Evolutionary conservation across 495 filamentous ascomycete genomes (phyloP), one percentile per base, ranked within the genome.

Genomic region (Neurospora sp.): DNA sequence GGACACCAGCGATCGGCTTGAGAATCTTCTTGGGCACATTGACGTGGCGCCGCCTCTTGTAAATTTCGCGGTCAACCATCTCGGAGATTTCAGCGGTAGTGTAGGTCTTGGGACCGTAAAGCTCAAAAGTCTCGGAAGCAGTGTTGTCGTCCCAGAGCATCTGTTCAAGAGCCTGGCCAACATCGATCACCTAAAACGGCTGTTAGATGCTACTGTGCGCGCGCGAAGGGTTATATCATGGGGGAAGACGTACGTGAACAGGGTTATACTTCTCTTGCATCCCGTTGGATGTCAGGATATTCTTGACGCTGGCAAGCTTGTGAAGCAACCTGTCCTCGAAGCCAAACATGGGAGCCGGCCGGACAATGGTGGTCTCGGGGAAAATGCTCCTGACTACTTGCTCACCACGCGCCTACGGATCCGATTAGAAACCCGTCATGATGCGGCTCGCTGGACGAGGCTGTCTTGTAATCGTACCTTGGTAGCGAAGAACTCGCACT

Each of bases 361-460:
- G 90, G 76, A 99, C 96, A 78, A 99, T 96, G 69, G 96, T 99
- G 22, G 96, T 97, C 82, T 99, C 96, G 14, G 96, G 96, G 85
- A 94, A 99, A 81, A 99, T 97, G 72, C 86, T 88, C 72, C 95
- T 91, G 47, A 88, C 95, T 22, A 95, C 88, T 78, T 91, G 85
- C 84, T 99, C 96, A 74, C 91, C 93, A 78, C 86, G 88, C 59
- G 84, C 94, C 91, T 93, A 70, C 40, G 71, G 31, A n/a, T 39
- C 20, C n/a, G 12, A 70, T 78, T 44, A 79, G 76, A 42, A 12
- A 37, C 4, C 20, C 12, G 41, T 42, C 35, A 39, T 35, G 18
- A 70, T 22, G 22, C 5, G 16, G 4, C 38, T 20, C 65, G 2
- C 14, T 69, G 71, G 35, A 39, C 12, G 18, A 47, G 22, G 10